Percentiles rank a stretch among this genome's conserved stretches.
These are phyloP conservation scores for Sphagnum contortum DNA, from an alignment of 225 moss, liverwort and hornwort genomes.

Conservation along the genomic window DNA sequence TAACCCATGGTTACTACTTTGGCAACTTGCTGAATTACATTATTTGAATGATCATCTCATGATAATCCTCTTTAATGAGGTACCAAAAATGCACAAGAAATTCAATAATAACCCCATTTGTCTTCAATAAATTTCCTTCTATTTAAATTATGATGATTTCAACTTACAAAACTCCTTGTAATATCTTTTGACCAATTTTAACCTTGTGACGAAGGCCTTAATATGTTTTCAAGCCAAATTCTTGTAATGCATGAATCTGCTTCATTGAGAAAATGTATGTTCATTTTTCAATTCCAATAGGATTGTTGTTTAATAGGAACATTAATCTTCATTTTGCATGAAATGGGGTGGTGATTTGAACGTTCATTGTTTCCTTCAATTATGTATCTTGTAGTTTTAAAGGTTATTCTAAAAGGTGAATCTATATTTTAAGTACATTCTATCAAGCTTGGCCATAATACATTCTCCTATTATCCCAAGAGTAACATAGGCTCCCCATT, in stretches of 20 bases:
- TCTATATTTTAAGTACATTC: background rate
- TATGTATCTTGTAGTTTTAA: background rate
- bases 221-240: background rate
- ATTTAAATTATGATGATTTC: background rate
- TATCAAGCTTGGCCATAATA: background rate
- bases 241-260: background rate
- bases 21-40: background rate
- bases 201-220: background rate
- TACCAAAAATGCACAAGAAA: background rate
- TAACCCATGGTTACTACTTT: background rate
- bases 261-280: background rate
- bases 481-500: background rate
- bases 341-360: background rate
- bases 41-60: background rate
- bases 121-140: background rate
- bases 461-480: background rate
- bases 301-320: background rate
- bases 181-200: background rate
- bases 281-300: background rate
- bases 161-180: background rate
- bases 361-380: background rate
- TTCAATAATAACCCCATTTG: background rate
- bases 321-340: background rate
- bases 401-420: background rate
- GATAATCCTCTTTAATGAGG: background rate